Base-by-base conservation (phyloP, 306 rosid species). In the Rosa rugosa region DNA sequence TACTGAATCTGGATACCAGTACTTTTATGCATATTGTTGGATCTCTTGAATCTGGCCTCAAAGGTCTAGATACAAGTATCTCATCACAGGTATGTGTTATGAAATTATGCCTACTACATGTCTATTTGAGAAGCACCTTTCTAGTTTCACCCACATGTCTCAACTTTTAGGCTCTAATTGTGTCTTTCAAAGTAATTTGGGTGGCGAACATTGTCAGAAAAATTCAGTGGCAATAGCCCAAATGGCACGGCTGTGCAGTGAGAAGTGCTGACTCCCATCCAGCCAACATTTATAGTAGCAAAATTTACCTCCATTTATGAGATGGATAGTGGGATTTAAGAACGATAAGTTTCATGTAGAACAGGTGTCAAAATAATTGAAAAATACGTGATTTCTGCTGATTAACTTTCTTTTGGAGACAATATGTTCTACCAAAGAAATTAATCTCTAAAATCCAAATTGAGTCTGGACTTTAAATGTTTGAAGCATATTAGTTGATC, bases 31-130 rank as follows among this genome's bases (percentile, higher is more conserved):
- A 93, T 82, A 76, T 96, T 53, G 97, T 92, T 83, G 91, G 97
- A 66, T 96, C 99, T 81, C 97, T 96, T 79, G 99, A 93, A 88
- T 93, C 99, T 63, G 99, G 99, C 71, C 98, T 96, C 40, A 96
- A 96, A 86, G 99, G 99, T 81, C 85, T 96, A 80, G 99, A 96
- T 84, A 83, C 97, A 13, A 89, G 82, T 81, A 93, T 96, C 82
- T 91, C 98, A 79, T 93, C 99, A 20, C 98, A 96, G 99, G 99
- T 96, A 75, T 75, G 84, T 62, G 45, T 62, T 45, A 17, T 18
- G 71, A 66, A 40, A 38, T 4, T 31, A 8, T 67, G 77, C 62
- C 69, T 23, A 34, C 47, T 41, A 2, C 20, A 73, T 49, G 56
- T 70, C 20, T 42, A 5, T 22, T 41, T 49, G 7, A 31, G 40